Evolutionary conservation across 2,329 filamentous ascomycete species (phyloP), one percentile per base, ranked within the genome.

Genomic region (Aspergillus jensenii): DNA sequence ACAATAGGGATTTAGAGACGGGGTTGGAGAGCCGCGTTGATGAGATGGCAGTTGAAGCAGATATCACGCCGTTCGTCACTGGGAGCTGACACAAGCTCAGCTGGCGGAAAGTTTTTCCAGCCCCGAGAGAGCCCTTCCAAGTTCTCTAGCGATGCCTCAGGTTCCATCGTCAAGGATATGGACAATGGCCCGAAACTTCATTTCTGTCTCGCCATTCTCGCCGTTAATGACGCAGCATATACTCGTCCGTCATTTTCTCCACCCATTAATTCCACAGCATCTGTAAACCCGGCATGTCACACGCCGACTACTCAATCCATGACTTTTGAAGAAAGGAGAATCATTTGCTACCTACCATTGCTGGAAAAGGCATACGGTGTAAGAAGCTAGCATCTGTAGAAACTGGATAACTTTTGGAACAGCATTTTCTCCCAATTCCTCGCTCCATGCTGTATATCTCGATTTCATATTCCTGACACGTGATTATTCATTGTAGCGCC

Each of bases 61-160:
- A 62, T 60, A 67, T 65, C 65, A 66, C 60, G 52, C 58, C 54
- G 27, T 41, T 39, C 44, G 21, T 49, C 49, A 40, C 43, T 53
- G 60, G 59, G 62, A 68, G 65, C 65, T 67, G 63, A 64, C 62
- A 62, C 56, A 58, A 73, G 70, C 71, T 73, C 66, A 72, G 70
- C 71, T 73, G 71, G 71, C 55, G 37, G 56, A 69, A 70, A 43
- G 67, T 72, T 74, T 59, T 58, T 73, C 72, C 72, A 64, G 31
- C 11, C 46, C 64, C 62, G 63, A 48, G 19, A 9, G 19, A 8
- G 23, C 21, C 41, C 41, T 53, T 41, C 12, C 27, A 31, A 11
- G 8, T 9, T 11, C 27, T 31, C 27, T 11, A 11, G 4, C 4
- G 5, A 15, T 27, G 11, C 15, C 19, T 48, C 25, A 37, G 15